Evolutionary conservation across 2,329 filamentous ascomycete species (phyloP).

Genomic region (Hypomyces rosellus): DNA sequence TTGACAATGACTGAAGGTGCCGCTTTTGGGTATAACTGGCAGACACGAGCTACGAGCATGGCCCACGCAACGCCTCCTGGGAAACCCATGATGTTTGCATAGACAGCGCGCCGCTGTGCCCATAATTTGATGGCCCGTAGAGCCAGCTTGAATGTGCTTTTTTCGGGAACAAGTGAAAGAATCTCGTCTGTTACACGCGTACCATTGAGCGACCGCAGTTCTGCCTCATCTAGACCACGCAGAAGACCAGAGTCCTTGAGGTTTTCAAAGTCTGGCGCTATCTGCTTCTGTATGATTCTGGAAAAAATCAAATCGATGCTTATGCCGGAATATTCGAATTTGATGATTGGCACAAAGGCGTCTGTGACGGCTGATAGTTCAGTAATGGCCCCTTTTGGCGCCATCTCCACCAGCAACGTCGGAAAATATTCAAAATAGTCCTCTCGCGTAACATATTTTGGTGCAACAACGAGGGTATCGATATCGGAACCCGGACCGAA

Average conservation of each 20-base stretch:
- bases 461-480: conserved; percentile 87
- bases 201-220: conserved; percentile 86
- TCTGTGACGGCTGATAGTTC: conserved; percentile 82
- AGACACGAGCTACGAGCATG: conserved; percentile 92
- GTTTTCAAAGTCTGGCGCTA: conserved; percentile 60
- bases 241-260: conserved; percentile 80
- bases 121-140: conserved; percentile 91
- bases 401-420: conserved; percentile 68
- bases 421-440: conserved; percentile 93
- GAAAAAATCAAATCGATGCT: conserved; percentile 94
- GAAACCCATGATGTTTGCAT: conserved; percentile 93
- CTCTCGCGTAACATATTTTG: conserved; percentile 78
- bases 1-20: conserved; percentile 80
- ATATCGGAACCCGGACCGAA: conserved; percentile 96
- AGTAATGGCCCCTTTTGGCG: conserved; percentile 70
- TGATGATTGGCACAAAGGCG: conserved; percentile 95
- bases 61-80: conserved; percentile 97
- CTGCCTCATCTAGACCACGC: conserved; percentile 77
- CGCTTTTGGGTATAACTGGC: conserved; percentile 91
- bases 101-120: conserved; percentile 88
- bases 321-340: conserved; percentile 84
- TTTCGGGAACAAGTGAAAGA: conserved; percentile 78
- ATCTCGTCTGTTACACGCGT: conserved; percentile 94
- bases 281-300: conserved; percentile 62
- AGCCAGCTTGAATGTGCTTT: conserved; percentile 82